Base-by-base conservation (phyloP, 257 asterid species). In the Orobanche coerulescens region DNA sequence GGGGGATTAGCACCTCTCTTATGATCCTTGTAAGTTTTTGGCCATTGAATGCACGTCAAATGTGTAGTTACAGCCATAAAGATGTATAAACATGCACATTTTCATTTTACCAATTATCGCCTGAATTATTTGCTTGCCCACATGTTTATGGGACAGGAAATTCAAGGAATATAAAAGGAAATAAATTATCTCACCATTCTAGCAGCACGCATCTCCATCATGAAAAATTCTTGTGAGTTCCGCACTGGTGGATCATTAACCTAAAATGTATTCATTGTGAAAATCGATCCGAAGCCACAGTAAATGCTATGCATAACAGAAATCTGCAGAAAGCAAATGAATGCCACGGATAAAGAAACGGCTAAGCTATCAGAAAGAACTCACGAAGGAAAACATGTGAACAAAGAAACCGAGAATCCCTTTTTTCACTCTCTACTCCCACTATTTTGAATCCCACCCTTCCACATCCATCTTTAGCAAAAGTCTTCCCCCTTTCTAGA, bases 141-240 rank as follows among this genome's bases (percentile, higher is more conserved):
- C 25, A 18, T 3, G 4, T 20, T 25, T 30, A 20, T 26, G 44
- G 22, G 53, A 24, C 56, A 51, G 8, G 19, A 50, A 49, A 36
- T 40, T 9, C 20, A 26, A 31, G 36, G 43, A 12, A 24, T 16
- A 1, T 18, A 22, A 7, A 46, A 2, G 6, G 42, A 2, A 11
- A 36, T 36, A 1, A 36, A 36, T 11, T 7, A 30, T 4, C 82
- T 80, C 48, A 86, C 96, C 95, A 88, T 84, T 72, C 95, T 75
- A 14, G 96, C 85, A 47, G 89, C 95, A 18, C 91, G 94, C 94
- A 88, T 84, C 71, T 92, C 98, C 94, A 86, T 86, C 96, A 86
- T 84, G 77, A 92, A 88, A 36, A 91, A 82, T 70, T 92, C 98
- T 67, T 88, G 95, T 4, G 95, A 86, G 65, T 92, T 88, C 40